These are phyloP conservation scores for Aureobasidium zeae DNA, from an alignment of 2,329 filamentous ascomycete species.

Conservation along the genomic window DNA sequence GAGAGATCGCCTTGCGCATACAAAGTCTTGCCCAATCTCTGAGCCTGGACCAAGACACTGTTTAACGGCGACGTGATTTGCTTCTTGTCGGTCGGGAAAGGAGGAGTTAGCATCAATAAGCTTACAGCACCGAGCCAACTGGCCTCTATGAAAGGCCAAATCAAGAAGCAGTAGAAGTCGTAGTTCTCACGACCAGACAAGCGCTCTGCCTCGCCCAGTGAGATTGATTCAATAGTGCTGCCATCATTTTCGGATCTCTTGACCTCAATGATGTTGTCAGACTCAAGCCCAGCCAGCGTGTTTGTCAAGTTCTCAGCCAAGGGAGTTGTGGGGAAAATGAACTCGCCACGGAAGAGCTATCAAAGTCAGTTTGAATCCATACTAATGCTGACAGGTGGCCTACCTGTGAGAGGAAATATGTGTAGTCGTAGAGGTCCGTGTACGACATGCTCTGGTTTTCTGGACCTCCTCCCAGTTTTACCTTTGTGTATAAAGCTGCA, in stretches of 20 bases:
- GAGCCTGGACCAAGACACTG: slow-evolving; percentile 67
- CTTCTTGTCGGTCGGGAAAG: slow-evolving; percentile 27
- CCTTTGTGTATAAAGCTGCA: slow-evolving; percentile 77
- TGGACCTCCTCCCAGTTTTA: slow-evolving; percentile 85
- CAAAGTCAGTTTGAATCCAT: background rate
- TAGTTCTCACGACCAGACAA: slow-evolving; percentile 81
- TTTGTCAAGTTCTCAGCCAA: slow-evolving; percentile 70
- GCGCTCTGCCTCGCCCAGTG: slow-evolving; percentile 67
- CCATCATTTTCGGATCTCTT: slow-evolving; percentile 41
- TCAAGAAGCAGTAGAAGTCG: slow-evolving; percentile 97
- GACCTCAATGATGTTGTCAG: slow-evolving; percentile 66
- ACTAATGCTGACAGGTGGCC: slow-evolving; percentile 2
- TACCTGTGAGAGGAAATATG: slow-evolving; percentile 71
- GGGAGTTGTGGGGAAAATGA: slow-evolving; percentile 89
- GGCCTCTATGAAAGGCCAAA: slow-evolving; percentile 97
- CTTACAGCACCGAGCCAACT: slow-evolving; percentile 86
- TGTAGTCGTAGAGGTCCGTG: slow-evolving; percentile 63
- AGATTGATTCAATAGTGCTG: slow-evolving; percentile 55
- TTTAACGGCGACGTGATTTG: slow-evolving; percentile 62
- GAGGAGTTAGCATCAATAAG: slow-evolving; percentile 76
- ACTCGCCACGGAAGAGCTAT: slow-evolving; percentile 84
- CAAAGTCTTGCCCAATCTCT: slow-evolving; percentile 80
- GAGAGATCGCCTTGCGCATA: slow-evolving; percentile 96
- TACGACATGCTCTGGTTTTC: slow-evolving; percentile 71
- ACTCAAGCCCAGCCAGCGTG: slow-evolving; percentile 67